Base-by-base conservation (phyloP, 345 rosid species). In the Raphanus sativus region DNA sequence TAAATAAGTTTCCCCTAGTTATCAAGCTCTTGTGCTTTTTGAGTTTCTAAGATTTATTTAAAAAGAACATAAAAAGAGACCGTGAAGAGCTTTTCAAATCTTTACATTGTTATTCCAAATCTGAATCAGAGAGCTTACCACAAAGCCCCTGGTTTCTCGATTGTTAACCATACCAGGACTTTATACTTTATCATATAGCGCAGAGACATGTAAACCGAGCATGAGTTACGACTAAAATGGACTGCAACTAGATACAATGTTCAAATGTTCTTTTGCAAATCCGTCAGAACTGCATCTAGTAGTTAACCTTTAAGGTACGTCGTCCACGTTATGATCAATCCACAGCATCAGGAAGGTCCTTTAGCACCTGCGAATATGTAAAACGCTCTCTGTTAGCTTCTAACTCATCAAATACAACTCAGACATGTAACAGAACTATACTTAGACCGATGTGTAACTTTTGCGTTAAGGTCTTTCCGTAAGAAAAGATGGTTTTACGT, bases 401-500 rank as follows among this genome's bases (percentile, higher is more conserved):
- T 76, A 25, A 32, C 62, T 24, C 69, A 68, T 15, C 50, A 59
- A 59, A 65, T 4, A 73, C 34, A 32, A 50, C 70, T 33, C 59
- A 24, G 8, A 64, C 56, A 42, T 30, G 33, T 12, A 13, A 15
- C 52, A 45, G 15, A 12, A 50, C 55, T n/a, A 50, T 50, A 50
- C 8, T 38, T 32, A 6, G 7, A 64, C 28, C 13, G 2, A 72
- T 17, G 12, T n/a, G 34, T 33, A 12, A 54, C 29, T 45, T 9
- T 62, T 30, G 32, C 9, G 26, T 21, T 13, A 33, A 56, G 29
- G 8, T 25, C 8, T 1, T 8, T n/a, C 7, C 3, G 33, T 34
- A 11, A 4, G 55, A 69, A 8, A 4, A 36, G 12, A 55, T 6
- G 59, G 33, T 2, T 42, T 40, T 45, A 89, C 97, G 28, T 60